Percentiles rank a stretch among this genome's conserved stretches.
Evolutionary conservation across 306 rosid genomes (phyloP).

Genomic region (Castanea mollissima): DNA sequence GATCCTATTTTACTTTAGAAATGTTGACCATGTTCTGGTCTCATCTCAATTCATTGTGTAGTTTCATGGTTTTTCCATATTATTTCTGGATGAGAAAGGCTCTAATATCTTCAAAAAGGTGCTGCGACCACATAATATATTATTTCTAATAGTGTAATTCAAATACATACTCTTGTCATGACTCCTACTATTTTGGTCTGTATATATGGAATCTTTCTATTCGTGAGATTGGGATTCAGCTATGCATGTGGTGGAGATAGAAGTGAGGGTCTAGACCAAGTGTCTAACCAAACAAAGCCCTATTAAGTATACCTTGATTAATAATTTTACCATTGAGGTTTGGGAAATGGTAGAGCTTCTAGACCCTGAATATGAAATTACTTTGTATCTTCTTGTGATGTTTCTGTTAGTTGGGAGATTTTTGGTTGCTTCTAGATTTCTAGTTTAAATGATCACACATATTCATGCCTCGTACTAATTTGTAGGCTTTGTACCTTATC

Average conservation of each 20-base stretch:
- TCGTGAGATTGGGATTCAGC: background rate
- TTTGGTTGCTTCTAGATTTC: background rate
- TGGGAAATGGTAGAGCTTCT: background rate
- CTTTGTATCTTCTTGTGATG: background rate
- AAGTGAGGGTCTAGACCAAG: background rate
- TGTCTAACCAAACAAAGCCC: background rate
- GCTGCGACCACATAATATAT: background rate
- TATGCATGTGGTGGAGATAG: background rate
- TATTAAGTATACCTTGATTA: background rate
- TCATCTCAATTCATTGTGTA: background rate
- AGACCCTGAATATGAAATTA: background rate
- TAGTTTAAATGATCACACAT: background rate
- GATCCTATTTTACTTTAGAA: background rate
- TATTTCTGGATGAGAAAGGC: background rate
- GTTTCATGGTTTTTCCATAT: background rate
- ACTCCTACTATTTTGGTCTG: background rate
- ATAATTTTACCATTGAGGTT: background rate
- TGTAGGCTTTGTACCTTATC: constrained; percentile 2
- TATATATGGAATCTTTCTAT: background rate
- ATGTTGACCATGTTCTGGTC: background rate
- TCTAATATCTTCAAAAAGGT: constrained; percentile 5
- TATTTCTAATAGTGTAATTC: background rate
- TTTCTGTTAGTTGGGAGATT: background rate
- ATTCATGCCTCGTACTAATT: constrained; percentile 2
- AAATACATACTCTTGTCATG: background rate